phyloP scores from a whole-genome alignment of 208 protist species.

The Leishmania turanica region DNA sequence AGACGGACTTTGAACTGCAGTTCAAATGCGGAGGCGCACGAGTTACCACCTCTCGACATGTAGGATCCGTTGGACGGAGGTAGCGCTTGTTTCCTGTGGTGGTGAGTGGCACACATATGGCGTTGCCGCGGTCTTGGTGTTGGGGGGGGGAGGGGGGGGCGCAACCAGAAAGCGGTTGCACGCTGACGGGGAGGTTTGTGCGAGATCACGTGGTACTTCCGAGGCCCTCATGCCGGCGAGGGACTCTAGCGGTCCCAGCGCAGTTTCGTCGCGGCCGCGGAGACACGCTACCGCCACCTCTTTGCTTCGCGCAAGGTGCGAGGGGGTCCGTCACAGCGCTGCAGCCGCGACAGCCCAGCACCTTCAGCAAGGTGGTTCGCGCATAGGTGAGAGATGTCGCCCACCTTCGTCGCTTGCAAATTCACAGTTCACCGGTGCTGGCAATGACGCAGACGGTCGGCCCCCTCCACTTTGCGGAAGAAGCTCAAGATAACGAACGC shows the following conservation, averaged over 20 bases:
- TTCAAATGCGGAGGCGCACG: neutral
- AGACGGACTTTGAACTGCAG: neutral
- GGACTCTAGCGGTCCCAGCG: slow-evolving; percentile 8
- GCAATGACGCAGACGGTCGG: neutral
- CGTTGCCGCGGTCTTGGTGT: too few species aligned
- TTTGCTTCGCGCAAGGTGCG: neutral
- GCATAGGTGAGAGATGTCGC: slow-evolving; percentile 1
- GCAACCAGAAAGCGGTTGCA: neutral
- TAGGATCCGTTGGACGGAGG: neutral
- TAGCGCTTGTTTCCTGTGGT: neutral
- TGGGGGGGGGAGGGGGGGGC: neutral
- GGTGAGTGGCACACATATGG: neutral
- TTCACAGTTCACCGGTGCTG: slow-evolving; percentile 8
- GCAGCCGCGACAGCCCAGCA: slow-evolving; percentile 15
- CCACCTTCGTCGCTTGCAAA: slow-evolving; percentile 2
- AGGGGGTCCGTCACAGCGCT: slow-evolving; percentile 13
- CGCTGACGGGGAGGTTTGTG: too few species aligned
- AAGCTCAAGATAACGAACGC: slow-evolving; percentile 9
- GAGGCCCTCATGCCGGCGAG: slow-evolving; percentile 9
- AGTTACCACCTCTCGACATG: neutral
- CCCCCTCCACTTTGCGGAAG: neutral
- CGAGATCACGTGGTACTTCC: neutral
- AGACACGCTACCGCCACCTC: slow-evolving; percentile 9
- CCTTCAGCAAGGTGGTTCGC: slow-evolving; percentile 4
- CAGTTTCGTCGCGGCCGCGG: slow-evolving; percentile 8